These are phyloP conservation scores for Termitomyces sp. DNA, from an alignment of 768 basidiomycete genomes.

Conservation along the genomic window DNA sequence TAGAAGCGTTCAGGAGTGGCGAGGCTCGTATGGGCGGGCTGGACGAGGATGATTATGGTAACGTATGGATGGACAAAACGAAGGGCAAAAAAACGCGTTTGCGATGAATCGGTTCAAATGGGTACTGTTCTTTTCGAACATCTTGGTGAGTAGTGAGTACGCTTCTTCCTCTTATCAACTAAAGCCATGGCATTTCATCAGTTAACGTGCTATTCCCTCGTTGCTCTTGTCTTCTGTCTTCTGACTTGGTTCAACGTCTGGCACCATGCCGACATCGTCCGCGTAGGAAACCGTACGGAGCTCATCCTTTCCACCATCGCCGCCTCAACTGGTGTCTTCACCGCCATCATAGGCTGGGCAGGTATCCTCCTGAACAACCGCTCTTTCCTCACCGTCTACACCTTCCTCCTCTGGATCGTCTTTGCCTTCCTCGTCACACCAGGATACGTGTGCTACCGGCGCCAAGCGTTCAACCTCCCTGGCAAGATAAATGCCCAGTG, in stretches of 20 bases:
- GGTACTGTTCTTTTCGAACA: slow-evolving; percentile 64
- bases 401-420: slow-evolving; percentile 71
- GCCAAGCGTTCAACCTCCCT: slow-evolving; percentile 51
- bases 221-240: slow-evolving; percentile 56
- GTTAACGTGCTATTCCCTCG: slow-evolving; percentile 56
- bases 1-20: slow-evolving; percentile 45
- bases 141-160: slow-evolving; percentile 31
- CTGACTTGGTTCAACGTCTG: slow-evolving; percentile 79
- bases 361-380: slow-evolving; percentile 86
- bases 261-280: slow-evolving; percentile 58
- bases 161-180: slow-evolving; percentile 3
- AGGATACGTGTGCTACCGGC: slow-evolving; percentile 75
- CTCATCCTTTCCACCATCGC: slow-evolving; percentile 68
- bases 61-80: slow-evolving; percentile 18
- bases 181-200: not conserved
- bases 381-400: slow-evolving; percentile 72
- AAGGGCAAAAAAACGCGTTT: slow-evolving; percentile 37
- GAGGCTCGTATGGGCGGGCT: slow-evolving; percentile 35
- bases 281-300: slow-evolving; percentile 61
- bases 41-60: slow-evolving; percentile 40
- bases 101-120: slow-evolving; percentile 83
- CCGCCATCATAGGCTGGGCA: slow-evolving; percentile 71
- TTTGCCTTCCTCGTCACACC: slow-evolving; percentile 70
- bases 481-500: slow-evolving; percentile 77
- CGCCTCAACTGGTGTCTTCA: slow-evolving; percentile 51